Percentiles rank a stretch among this genome's conserved stretches.
Conservation (phyloP, 23 red algal genomes). For the Gracilariopsis chorda region DNA sequence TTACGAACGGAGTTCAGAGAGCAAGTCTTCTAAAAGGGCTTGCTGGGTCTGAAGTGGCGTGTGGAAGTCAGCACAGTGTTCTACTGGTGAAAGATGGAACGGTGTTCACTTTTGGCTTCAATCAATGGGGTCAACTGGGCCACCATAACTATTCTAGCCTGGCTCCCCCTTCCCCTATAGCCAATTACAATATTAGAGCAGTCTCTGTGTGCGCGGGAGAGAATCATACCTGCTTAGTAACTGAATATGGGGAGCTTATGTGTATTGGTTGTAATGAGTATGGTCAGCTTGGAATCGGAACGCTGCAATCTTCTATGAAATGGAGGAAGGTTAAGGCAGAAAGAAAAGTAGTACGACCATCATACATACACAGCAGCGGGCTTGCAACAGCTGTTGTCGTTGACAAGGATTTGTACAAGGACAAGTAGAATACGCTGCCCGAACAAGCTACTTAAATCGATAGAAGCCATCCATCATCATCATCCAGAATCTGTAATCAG, state of each 20-base stretch:
- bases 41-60: conserved; percentile 42
- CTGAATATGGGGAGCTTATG: conserved; percentile 51
- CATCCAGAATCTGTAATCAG: too few species aligned
- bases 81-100: conserved; percentile 69
- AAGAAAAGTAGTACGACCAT: conserved; percentile 29
- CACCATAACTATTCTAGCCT: conserved; percentile 72
- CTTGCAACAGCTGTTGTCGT: conserved; percentile 15
- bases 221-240: conserved; percentile 70
- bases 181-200: conserved; percentile 5
- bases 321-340: conserved; percentile 31
- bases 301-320: conserved; percentile 44
- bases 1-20: not conserved
- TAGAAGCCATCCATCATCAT: too few species aligned
- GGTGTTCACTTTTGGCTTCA: conserved; percentile 65
- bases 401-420: not conserved
- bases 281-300: conserved; percentile 75
- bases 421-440: too few species aligned
- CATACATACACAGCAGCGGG: conserved; percentile 6
- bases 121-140: conserved; percentile 72
- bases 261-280: conserved; percentile 60
- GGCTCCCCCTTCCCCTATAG: conserved; percentile 53
- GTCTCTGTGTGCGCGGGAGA: conserved; percentile 20
- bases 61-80: conserved; percentile 51
- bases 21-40: conserved; percentile 26
- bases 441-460: too few species aligned